Evolutionary conservation across 192 early-diverging fungal genomes (phyloP).

Genomic region (Coemansia javaensis): DNA sequence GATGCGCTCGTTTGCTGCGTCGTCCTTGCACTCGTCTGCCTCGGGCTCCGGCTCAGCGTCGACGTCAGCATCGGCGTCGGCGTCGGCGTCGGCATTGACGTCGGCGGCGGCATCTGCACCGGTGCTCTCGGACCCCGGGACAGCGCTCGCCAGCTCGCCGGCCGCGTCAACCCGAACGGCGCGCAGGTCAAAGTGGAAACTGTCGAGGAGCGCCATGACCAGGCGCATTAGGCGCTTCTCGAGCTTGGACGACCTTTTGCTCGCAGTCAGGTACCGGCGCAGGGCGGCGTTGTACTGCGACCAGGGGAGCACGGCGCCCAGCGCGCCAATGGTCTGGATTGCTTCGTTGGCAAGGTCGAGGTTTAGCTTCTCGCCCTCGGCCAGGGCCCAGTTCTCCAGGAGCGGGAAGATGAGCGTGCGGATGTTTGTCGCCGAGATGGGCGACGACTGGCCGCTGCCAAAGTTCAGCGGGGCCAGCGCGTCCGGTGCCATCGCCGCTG

Average conservation of each 20-base stretch:
- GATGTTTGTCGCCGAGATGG: constrained; percentile 33
- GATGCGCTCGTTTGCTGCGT: constrained; percentile 48
- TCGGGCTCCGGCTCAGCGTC: constrained; percentile 10
- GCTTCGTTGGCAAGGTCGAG: constrained; percentile 81
- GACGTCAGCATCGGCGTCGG: constrained; percentile 28
- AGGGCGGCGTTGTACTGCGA: constrained; percentile 73
- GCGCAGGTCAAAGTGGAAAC: constrained; percentile 87
- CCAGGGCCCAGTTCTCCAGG: constrained; percentile 82
- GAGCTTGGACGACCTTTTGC: constrained; percentile 60
- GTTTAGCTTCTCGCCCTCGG: constrained; percentile 59
- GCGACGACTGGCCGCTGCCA: constrained; percentile 12
- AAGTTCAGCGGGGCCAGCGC: constrained; percentile 20
- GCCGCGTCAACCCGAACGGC: constrained; percentile 51
- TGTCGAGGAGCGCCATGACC: constrained; percentile 76
- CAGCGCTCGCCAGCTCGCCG: constrained; percentile 19
- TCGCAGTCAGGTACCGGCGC: constrained; percentile 64
- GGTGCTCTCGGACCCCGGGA: neutral
- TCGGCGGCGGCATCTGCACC: neutral
- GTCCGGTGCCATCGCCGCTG: neutral
- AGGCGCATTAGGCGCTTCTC: constrained; percentile 83
- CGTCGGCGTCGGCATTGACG: constrained; percentile 30
- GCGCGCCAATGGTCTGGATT: constrained; percentile 66
- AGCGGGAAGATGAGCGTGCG: constrained; percentile 69
- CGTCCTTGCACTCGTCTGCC: neutral
- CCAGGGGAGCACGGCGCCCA: constrained; percentile 75